Evolutionary conservation across 2,329 filamentous ascomycete species (phyloP).

Genomic region (Calycina marina): DNA sequence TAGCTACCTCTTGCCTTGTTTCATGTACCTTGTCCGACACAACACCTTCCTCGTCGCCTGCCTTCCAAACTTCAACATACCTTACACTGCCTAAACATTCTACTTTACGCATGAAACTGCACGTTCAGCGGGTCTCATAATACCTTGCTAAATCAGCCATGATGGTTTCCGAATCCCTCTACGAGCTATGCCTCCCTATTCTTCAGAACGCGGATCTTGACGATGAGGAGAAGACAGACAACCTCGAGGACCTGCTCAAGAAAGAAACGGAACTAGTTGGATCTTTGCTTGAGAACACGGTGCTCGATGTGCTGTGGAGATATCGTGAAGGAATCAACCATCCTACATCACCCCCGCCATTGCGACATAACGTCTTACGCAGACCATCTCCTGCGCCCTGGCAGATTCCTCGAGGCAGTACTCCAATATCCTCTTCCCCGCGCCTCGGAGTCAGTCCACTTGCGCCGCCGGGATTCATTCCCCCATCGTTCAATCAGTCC

Average conservation of each 20-base stretch:
- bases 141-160: too few relatives aligned
- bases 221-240: conserved; percentile 92
- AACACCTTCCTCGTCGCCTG: too few relatives aligned
- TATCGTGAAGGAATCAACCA: conserved; percentile 53
- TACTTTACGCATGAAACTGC: too few relatives aligned
- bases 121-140: too few relatives aligned
- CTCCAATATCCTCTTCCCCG: conserved; percentile 71
- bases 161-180: conserved; percentile 88
- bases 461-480: conserved; percentile 69
- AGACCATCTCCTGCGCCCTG: conserved; percentile 86
- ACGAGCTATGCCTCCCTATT: conserved; percentile 80
- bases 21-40: too few relatives aligned
- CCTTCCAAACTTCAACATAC: too few relatives aligned
- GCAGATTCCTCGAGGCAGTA: conserved; percentile 61
- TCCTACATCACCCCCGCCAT: conserved; percentile 64
- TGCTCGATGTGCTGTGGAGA: conserved; percentile 83
- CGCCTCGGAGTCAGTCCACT: conserved; percentile 70
- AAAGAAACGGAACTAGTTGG: conserved; percentile 65
- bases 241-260: conserved; percentile 71
- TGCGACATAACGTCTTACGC: conserved; percentile 79
- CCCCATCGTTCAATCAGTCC: conserved; percentile 59
- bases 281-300: conserved; percentile 69
- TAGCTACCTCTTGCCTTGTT: too few relatives aligned
- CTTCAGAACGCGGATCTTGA: conserved; percentile 70
- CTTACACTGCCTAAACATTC: too few relatives aligned